Evolutionary conservation across 495 filamentous ascomycete genomes (phyloP), one percentile per base, ranked within the genome.

Genomic region (Geoglossum glabrum): DNA sequence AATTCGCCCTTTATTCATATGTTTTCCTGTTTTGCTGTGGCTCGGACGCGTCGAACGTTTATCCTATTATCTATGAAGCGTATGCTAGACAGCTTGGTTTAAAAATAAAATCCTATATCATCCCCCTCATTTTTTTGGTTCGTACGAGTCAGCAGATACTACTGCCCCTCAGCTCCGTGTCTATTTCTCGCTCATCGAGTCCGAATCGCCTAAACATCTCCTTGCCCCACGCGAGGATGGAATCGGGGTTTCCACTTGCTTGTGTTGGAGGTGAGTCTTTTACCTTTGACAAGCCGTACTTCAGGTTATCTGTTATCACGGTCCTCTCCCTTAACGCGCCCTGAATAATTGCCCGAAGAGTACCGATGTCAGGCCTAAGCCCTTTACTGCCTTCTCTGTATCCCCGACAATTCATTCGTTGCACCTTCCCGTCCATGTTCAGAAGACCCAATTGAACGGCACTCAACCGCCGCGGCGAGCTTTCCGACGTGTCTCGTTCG

Each of bases 191-290:
- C 23, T 66, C 61, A 5, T 61, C 57, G 30, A 73, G 61, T 11
- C 65, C 62, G 23, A 69, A 62, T 33, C 54, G 28, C n/a, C 67
- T 56, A 61, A 72, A 74, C 56, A 64, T 64, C 19, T 60, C 34
- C 15, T 68, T 67, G 61, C 71, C 73, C 60, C 67, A 73, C 33
- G 68, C 67, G 11, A 75, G 65, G 21, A 69, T 61, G 7, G 61
- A 26, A 25, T 45, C 56, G 13, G 31, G 59, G 30, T 63, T 59
- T 43, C 64, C 61, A 23, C 58, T 45, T 54, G 13, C 3, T 49
- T 38, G 4, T 43, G 13, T n/a, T 58, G 7, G 1, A 15, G 52
- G 3, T 55, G 26, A 25, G 25, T 1, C 4, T 15, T 50, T 13
- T 25, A 8, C 6, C 26, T 40, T 27, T 8, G 25, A 34, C 28